Evolutionary conservation across 805 yeast species (phyloP), one percentile per base, ranked within the genome.

Genomic region (Komagataella mondaviorum): DNA sequence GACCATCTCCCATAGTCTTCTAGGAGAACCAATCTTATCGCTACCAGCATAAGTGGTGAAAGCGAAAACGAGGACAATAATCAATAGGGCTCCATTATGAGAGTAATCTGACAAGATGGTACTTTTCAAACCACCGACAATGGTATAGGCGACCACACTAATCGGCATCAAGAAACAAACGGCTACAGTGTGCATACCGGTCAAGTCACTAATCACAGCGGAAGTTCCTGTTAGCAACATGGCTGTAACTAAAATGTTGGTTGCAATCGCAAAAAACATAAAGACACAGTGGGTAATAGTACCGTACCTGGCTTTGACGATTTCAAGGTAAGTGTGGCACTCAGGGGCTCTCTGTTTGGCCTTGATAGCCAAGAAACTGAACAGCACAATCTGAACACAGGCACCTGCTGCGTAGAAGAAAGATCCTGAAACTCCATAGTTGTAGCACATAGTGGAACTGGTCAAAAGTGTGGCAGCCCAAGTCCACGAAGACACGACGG

Each of bases 401-500:
- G 96, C 96, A 62, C 97, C 98, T 3, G 93, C 78, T 6, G 96
- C 96, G 63, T 90, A 90, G 69, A 80, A 85, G 61, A 76, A 81
- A 12, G 91, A 84, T 48, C 95, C 96, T 39, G 82, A 67, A 45
- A 90, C 77, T 60, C 98, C 98, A 53, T 80, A 73, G 46, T 70
- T 70, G 66, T 86, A 89, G 20, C 87, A 87, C 63, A 85, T 89
- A 18, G 95, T 78, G 1, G 95, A 79, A 2, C 88, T 80, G 44
- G 81, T 81, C 36, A 86, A 70, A 48, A 86, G 67, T 1, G 95
- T 86, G 3, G 88, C 87, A n/a, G 86, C 86, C 89, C 89, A 83
- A 7, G 96, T 88, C 98, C 98, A 90, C 6, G 91, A 82, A 10
- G 91, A 82, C 6, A 89, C 96, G 30, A 90, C 96, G 6, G 96